Conservation (phyloP, 2,329 filamentous ascomycete species). For the Talaromyces sp. region DNA sequence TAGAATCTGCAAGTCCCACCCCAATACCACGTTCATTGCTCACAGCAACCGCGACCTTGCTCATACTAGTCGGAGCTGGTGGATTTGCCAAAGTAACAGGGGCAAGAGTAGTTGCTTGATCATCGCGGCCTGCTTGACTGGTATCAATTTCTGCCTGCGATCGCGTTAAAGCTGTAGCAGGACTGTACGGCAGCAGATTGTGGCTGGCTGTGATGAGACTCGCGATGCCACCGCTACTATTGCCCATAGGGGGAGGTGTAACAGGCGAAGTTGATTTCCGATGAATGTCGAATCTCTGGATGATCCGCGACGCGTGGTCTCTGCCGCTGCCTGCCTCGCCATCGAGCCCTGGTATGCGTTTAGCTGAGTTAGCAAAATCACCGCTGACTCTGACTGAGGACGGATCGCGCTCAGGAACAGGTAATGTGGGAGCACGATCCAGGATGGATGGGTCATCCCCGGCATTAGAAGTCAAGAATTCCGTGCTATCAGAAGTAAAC, state of each 20-base stretch:
- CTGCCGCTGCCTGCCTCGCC: conserved; percentile 66
- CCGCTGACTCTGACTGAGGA: conserved; percentile 62
- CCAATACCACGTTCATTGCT: conserved; percentile 69
- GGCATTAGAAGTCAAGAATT: conserved; percentile 55
- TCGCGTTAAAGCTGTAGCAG: conserved; percentile 33
- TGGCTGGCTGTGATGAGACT: conserved; percentile 82
- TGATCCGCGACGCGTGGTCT: conserved; percentile 81
- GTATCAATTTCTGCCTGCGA: conserved; percentile 33
- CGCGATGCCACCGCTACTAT: conserved; percentile 63
- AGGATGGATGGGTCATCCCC: conserved; percentile 50
- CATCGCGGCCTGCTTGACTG: conserved; percentile 36
- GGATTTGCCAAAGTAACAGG: conserved; percentile 78
- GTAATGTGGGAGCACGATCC: conserved; percentile 62
- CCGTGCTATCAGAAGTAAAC: conserved; percentile 74
- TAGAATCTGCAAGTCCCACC: conserved; percentile 55
- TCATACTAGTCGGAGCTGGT: conserved; percentile 77
- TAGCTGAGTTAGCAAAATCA: conserved; percentile 53
- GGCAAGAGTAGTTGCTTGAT: conserved; percentile 58
- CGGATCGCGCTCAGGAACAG: conserved; percentile 59
- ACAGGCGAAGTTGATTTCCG: conserved; percentile 64
- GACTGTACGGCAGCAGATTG: conserved; percentile 64
- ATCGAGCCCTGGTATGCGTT: conserved; percentile 49
- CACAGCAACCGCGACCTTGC: conserved; percentile 75
- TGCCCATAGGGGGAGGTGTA: conserved; percentile 42
- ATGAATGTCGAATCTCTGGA: conserved; percentile 86